phyloP scores from a whole-genome alignment of 768 basidiomycete genomes.

The Suillus tomentosus region DNA sequence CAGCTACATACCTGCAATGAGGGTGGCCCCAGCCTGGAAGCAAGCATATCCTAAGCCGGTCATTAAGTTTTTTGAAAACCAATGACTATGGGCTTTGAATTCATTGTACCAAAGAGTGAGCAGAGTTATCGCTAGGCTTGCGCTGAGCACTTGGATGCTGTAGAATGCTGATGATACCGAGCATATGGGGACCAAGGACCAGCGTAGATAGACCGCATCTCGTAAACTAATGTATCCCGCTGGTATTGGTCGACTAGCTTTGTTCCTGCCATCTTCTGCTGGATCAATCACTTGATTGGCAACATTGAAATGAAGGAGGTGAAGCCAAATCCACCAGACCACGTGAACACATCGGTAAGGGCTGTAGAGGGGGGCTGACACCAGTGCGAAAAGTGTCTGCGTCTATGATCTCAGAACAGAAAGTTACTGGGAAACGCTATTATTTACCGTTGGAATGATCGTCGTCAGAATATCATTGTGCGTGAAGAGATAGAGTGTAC shows the following conservation, averaged over 20 bases:
- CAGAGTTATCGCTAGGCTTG: constrained; percentile 28
- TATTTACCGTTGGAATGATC: constrained; percentile 29
- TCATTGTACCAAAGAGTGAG: constrained; percentile 35
- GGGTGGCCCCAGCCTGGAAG: constrained; percentile 41
- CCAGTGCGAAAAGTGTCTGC: constrained; percentile 38
- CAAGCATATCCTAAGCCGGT: constrained; percentile 40
- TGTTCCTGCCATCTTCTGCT: constrained; percentile 46
- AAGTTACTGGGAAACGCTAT: neutral
- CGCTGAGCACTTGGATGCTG: constrained; percentile 3
- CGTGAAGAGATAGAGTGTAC: constrained; percentile 27
- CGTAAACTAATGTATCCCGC: constrained; percentile 42
- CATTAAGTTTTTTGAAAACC: constrained; percentile 38
- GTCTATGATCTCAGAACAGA: neutral
- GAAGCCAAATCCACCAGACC: constrained; percentile 48
- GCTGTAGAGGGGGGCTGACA: constrained; percentile 35
- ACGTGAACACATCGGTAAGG: constrained; percentile 27
- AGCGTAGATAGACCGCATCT: constrained; percentile 39
- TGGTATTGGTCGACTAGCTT: constrained; percentile 48
- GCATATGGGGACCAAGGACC: constrained; percentile 39
- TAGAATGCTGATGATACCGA: constrained; percentile 37
- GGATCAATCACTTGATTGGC: constrained; percentile 44
- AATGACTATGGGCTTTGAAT: constrained; percentile 22
- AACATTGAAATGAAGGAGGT: constrained; percentile 46
- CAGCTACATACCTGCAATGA: constrained; percentile 35
- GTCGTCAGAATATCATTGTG: constrained; percentile 29